phyloP scores from a whole-genome alignment of 202 grass and related monocot species.

The Musa balbisiana region DNA sequence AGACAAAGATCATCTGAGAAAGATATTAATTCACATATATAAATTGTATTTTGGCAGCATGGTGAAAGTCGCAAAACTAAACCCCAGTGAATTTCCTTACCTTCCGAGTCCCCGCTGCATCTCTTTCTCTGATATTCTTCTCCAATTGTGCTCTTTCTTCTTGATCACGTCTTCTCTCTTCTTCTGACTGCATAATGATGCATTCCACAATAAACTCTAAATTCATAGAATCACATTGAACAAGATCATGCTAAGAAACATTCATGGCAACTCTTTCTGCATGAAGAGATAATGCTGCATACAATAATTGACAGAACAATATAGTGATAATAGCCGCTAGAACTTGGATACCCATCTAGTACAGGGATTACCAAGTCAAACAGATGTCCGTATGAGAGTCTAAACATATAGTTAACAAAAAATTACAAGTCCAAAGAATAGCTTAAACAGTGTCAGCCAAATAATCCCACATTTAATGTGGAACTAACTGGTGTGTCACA shows the following conservation, averaged over 20 bases:
- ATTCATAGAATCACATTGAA: constrained; percentile 13
- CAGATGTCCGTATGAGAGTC: too few relatives aligned
- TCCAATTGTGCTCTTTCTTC: constrained; percentile 80
- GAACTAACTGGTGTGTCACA: too few relatives aligned
- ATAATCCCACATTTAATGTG: too few relatives aligned
- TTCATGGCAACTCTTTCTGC: background rate
- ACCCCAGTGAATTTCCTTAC: constrained; percentile 28
- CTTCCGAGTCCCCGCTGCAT: constrained; percentile 63
- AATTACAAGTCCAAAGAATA: too few relatives aligned
- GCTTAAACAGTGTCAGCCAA: too few relatives aligned
- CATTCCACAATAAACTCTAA: constrained; percentile 11
- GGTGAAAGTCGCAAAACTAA: too few relatives aligned
- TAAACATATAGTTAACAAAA: too few relatives aligned
- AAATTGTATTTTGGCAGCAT: background rate
- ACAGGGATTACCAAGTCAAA: too few relatives aligned
- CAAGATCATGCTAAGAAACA: background rate
- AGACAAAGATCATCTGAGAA: background rate
- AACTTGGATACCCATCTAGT: too few relatives aligned
- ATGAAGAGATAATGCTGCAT: background rate
- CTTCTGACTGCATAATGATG: constrained; percentile 54
- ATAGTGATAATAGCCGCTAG: too few relatives aligned
- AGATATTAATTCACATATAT: background rate
- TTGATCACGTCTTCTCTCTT: constrained; percentile 68
- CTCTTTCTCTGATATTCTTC: constrained; percentile 82
- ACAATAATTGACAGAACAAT: too few relatives aligned